Evolutionary conservation across 352 stramenopile species (phyloP).

Genomic region (Elongisporangium prolatum): DNA sequence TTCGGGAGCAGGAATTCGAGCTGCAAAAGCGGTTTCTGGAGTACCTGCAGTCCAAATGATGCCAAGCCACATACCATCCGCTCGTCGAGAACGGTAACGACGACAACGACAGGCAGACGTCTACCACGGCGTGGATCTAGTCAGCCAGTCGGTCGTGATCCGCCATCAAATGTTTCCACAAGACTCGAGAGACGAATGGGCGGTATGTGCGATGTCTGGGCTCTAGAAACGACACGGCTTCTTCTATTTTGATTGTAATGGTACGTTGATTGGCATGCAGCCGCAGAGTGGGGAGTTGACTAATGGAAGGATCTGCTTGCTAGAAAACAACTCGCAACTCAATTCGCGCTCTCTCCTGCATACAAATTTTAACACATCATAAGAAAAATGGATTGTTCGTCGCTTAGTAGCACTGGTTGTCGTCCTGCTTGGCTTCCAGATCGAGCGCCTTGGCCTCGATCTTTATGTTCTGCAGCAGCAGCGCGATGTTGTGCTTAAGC

Average conservation of each 20-base stretch:
- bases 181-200: neutral
- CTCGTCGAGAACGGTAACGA: conserved; percentile 1
- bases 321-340: neutral
- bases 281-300: neutral
- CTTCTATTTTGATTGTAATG: conserved; percentile 1
- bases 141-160: neutral
- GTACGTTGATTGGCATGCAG: neutral
- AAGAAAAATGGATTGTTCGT: neutral
- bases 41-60: conserved; percentile 78
- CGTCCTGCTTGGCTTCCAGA: neutral
- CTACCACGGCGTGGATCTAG: neutral
- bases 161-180: neutral
- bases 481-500: conserved; percentile 59
- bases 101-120: neutral
- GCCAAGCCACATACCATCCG: neutral
- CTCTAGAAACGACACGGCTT: neutral
- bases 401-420: conserved; percentile 10
- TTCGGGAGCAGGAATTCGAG: conserved; percentile 78
- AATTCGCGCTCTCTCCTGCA: neutral
- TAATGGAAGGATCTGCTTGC: neutral
- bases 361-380: neutral
- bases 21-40: conserved; percentile 78
- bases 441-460: conserved; percentile 48
- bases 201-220: neutral
- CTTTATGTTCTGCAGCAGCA: conserved; percentile 56